Conservation (phyloP, 192 early-diverging fungal species). For the Spizellomyces sp. region DNA sequence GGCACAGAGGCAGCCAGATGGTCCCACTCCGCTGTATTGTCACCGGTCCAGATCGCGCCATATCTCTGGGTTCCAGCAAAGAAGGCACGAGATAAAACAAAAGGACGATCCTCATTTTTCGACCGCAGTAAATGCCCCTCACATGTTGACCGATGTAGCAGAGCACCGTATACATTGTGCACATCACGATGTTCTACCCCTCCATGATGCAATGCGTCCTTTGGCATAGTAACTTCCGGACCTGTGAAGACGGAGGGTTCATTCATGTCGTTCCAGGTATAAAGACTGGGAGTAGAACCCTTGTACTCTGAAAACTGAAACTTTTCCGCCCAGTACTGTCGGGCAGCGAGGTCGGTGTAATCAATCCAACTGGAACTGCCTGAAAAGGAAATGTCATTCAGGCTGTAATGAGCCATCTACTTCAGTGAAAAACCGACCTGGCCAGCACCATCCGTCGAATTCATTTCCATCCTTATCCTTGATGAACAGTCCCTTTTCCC, state of each 20-base stretch:
- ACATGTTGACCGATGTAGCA: slow-evolving; percentile 83
- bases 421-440: slow-evolving; percentile 48
- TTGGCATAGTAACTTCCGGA: slow-evolving; percentile 95
- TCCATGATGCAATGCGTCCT: slow-evolving; percentile 86
- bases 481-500: slow-evolving; percentile 73
- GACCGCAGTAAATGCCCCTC: slow-evolving; percentile 69
- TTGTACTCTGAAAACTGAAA: slow-evolving; percentile 82
- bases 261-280: slow-evolving; percentile 99
- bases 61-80: slow-evolving; percentile 95
- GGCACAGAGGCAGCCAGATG: slow-evolving; percentile 80
- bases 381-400: neutral
- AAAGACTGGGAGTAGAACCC: slow-evolving; percentile 77
- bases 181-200: slow-evolving; percentile 92
- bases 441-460: slow-evolving; percentile 99
- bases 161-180: slow-evolving; percentile 91
- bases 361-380: slow-evolving; percentile 90
- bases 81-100: slow-evolving; percentile 95
- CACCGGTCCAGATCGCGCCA: slow-evolving; percentile 98
- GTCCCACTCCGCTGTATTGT: slow-evolving; percentile 90
- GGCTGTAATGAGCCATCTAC: neutral
- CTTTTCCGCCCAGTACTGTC: slow-evolving; percentile 76
- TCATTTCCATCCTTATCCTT: slow-evolving; percentile 72
- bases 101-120: slow-evolving; percentile 69
- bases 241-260: slow-evolving; percentile 97
- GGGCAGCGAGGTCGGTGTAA: slow-evolving; percentile 77